Evolutionary conservation across 2,329 filamentous ascomycete genomes (phyloP).

Genomic region (Trichoderma asperellum): DNA sequence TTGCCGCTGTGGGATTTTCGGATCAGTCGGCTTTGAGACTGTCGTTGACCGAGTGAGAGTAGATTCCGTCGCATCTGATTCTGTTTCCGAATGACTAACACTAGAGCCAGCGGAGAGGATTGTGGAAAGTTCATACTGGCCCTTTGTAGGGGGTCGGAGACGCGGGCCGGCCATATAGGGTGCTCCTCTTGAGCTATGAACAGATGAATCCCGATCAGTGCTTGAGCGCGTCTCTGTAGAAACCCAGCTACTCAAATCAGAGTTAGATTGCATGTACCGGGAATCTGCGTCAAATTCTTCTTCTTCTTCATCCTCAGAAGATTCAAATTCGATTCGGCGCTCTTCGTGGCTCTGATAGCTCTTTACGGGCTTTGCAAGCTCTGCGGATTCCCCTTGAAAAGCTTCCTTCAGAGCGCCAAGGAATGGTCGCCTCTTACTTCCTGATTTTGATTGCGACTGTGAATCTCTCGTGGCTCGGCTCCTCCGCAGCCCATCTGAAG

Average conservation of each 20-base stretch:
- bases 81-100: slow-evolving; percentile 53
- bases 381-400: slow-evolving; percentile 64
- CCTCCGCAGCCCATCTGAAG: slow-evolving; percentile 54
- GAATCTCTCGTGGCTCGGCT: slow-evolving; percentile 58
- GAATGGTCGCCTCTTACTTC: slow-evolving; percentile 53
- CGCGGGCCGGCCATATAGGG: slow-evolving; percentile 42
- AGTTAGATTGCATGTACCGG: slow-evolving; percentile 29
- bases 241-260: slow-evolving; percentile 27
- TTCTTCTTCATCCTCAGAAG: slow-evolving; percentile 30
- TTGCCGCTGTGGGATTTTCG: slow-evolving; percentile 44
- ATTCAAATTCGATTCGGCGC: slow-evolving; percentile 37
- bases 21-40: slow-evolving; percentile 44
- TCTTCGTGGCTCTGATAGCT: slow-evolving; percentile 56
- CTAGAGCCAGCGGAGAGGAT: slow-evolving; percentile 58
- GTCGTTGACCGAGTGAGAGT: slow-evolving; percentile 59
- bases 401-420: slow-evolving; percentile 64
- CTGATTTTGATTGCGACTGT: slow-evolving; percentile 53
- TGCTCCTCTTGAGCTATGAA: slow-evolving; percentile 32
- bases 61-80: slow-evolving; percentile 51
- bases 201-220: slow-evolving; percentile 30
- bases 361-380: slow-evolving; percentile 50
- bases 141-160: slow-evolving; percentile 56
- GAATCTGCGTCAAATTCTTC: slow-evolving; percentile 21
- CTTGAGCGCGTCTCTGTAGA: slow-evolving; percentile 24
- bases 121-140: slow-evolving; percentile 60